Percentiles rank a stretch among this genome's conserved stretches.
These are phyloP conservation scores for Globisporangium okanoganense DNA, from an alignment of 352 stramenopile species.

Conservation along the genomic window DNA sequence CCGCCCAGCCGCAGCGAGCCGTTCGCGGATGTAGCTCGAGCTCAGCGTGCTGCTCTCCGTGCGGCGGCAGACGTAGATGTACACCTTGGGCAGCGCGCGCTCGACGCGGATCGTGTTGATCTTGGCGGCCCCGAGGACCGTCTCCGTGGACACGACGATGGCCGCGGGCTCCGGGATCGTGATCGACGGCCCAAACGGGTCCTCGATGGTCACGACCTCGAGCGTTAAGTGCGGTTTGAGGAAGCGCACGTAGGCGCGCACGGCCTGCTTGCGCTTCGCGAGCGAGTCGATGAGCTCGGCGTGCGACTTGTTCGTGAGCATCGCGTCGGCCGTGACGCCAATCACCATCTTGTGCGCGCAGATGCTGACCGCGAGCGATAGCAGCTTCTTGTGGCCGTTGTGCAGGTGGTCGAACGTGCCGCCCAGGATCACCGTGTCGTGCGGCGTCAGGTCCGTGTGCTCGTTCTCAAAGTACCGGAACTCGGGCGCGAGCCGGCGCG, in stretches of 20 bases:
- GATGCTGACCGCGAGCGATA: constrained; percentile 70
- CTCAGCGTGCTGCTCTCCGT: constrained; percentile 82
- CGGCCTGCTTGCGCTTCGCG: constrained; percentile 44
- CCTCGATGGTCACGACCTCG: constrained; percentile 73
- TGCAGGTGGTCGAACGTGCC: constrained; percentile 91
- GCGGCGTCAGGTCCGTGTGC: constrained; percentile 42
- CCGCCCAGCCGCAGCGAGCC: constrained; percentile 32
- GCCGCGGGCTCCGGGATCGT: constrained; percentile 59
- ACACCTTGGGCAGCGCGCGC: constrained; percentile 48
- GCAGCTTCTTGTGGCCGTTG: constrained; percentile 89
- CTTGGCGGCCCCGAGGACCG: constrained; percentile 66
- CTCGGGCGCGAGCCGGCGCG: constrained; percentile 40
- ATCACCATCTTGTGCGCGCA: constrained; percentile 51
- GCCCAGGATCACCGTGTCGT: constrained; percentile 66
- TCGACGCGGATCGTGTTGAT: constrained; percentile 78
- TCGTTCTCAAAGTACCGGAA: constrained; percentile 79
- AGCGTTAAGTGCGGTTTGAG: constrained; percentile 61
- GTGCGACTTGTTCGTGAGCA: constrained; percentile 79
- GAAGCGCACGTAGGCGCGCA: constrained; percentile 55
- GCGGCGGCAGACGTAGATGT: constrained; percentile 75
- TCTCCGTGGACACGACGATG: constrained; percentile 87
- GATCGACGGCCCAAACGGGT: constrained; percentile 84
- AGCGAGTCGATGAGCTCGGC: constrained; percentile 69
- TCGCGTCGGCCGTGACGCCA: constrained; percentile 74
- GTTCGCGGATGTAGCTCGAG: constrained; percentile 77